Conservation (phyloP, 139 green algal genomes). For the Coccomyxa sp. region DNA sequence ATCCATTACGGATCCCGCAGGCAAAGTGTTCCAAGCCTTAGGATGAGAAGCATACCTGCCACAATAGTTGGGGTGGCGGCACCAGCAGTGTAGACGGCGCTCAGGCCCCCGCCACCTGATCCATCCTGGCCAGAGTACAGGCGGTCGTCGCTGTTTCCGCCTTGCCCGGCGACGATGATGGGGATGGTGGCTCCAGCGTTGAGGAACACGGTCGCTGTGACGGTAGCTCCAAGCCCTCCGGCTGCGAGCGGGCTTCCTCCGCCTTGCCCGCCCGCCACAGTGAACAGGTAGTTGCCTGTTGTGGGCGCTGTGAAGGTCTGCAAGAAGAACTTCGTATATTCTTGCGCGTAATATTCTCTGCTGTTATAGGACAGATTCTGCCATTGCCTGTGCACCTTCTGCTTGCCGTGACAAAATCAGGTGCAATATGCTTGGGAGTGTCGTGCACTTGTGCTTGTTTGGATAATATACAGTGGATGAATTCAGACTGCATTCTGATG, state of each 20-base stretch:
- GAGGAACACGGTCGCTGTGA: not conserved
- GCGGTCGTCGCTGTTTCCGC: not conserved
- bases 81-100: not conserved
- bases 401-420: too few species aligned
- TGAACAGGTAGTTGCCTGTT: not conserved
- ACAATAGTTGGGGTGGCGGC: not conserved
- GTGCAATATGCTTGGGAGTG: too few species aligned
- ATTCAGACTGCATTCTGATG: too few species aligned
- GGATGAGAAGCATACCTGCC: not conserved
- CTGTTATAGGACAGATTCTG: too few species aligned
- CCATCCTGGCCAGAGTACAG: too few species aligned
- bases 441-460: too few species aligned
- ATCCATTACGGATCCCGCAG: too few species aligned
- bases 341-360: too few species aligned
- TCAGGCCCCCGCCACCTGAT: not conserved
- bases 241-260: not conserved
- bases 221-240: not conserved
- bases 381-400: too few species aligned
- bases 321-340: too few species aligned
- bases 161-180: not conserved
- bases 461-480: too few species aligned
- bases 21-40: too few species aligned
- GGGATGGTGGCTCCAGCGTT: not conserved
- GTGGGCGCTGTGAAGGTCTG: not conserved
- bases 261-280: not conserved